Evolutionary conservation across 352 stramenopile genomes (phyloP).

Genomic region (Pythium dissimile): DNA sequence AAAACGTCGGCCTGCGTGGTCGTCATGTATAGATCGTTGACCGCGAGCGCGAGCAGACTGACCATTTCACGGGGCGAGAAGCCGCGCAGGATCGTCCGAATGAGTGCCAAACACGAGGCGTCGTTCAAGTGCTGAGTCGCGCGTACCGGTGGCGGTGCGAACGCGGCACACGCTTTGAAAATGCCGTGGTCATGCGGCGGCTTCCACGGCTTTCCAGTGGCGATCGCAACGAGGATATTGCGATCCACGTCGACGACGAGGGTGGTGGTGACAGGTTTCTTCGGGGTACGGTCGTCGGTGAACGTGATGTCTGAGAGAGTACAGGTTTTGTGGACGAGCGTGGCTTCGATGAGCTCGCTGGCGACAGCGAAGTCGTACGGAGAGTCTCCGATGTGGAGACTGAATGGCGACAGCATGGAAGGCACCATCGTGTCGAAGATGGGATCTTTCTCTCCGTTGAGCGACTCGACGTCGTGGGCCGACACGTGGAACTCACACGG

Average conservation of each 20-base stretch:
- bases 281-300: constrained; percentile 26
- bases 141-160: constrained; percentile 36
- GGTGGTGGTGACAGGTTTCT: constrained; percentile 21
- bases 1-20: constrained; percentile 39
- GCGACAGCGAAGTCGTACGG: constrained; percentile 65
- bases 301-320: constrained; percentile 46
- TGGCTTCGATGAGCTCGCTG: constrained; percentile 46
- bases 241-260: constrained; percentile 33
- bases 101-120: constrained; percentile 32
- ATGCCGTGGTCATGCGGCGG: constrained; percentile 31
- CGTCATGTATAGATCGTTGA: constrained; percentile 52
- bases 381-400: constrained; percentile 44
- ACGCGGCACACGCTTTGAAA: constrained; percentile 37
- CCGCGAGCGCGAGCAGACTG: constrained; percentile 41
- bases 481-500: constrained; percentile 55
- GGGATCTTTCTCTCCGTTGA: constrained; percentile 16
- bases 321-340: constrained; percentile 36
- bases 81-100: constrained; percentile 42
- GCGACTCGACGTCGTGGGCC: constrained; percentile 43
- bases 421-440: constrained; percentile 61
- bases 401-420: constrained; percentile 53
- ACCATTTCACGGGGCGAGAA: constrained; percentile 51
- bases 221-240: constrained; percentile 28
- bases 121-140: constrained; percentile 27
- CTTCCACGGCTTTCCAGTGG: constrained; percentile 28